Evolutionary conservation across 495 filamentous ascomycete genomes (phyloP).

Genomic region (Amniculicola lignicola): DNA sequence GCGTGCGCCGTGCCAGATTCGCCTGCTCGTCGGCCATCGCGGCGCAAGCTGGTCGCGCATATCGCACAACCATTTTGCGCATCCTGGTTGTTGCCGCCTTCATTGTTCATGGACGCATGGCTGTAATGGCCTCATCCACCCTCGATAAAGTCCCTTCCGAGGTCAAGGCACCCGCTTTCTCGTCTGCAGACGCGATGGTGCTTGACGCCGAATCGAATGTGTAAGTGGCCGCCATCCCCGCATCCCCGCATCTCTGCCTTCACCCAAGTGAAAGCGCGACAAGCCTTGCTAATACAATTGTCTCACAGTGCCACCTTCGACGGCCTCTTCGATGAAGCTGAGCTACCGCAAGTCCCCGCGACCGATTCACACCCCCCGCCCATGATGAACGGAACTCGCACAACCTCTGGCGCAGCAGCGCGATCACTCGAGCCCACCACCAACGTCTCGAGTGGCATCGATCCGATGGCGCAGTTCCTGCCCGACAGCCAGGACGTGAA

Average conservation of each 20-base stretch:
- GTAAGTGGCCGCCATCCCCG: conserved; percentile 42
- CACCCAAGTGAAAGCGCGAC: background rate
- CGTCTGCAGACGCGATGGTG: conserved; percentile 47
- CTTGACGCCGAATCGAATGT: conserved; percentile 47
- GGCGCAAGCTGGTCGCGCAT: background rate
- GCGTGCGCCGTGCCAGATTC: conserved; percentile 3
- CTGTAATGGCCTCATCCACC: conserved; percentile 54
- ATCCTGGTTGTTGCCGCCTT: conserved; percentile 6
- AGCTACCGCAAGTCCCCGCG: background rate
- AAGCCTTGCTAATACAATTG: background rate
- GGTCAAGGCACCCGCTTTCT: conserved; percentile 48
- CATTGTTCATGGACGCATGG: conserved; percentile 41
- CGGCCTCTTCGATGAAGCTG: conserved; percentile 28
- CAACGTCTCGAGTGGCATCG: conserved; percentile 36
- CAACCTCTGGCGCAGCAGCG: background rate
- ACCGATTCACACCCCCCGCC: conserved; percentile 9
- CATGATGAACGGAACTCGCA: conserved; percentile 26
- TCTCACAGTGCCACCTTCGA: conserved; percentile 17
- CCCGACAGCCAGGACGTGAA: conserved; percentile 31
- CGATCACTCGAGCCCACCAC: conserved; percentile 28
- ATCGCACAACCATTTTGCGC: background rate
- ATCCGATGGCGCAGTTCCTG: conserved; percentile 34
- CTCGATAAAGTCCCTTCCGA: conserved; percentile 42
- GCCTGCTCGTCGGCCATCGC: background rate
- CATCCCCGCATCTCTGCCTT: conserved; percentile 1